Percentiles rank a stretch among this genome's conserved stretches.
These are phyloP conservation scores for Trametes punicea DNA, from an alignment of 768 basidiomycete species.

Conservation along the genomic window DNA sequence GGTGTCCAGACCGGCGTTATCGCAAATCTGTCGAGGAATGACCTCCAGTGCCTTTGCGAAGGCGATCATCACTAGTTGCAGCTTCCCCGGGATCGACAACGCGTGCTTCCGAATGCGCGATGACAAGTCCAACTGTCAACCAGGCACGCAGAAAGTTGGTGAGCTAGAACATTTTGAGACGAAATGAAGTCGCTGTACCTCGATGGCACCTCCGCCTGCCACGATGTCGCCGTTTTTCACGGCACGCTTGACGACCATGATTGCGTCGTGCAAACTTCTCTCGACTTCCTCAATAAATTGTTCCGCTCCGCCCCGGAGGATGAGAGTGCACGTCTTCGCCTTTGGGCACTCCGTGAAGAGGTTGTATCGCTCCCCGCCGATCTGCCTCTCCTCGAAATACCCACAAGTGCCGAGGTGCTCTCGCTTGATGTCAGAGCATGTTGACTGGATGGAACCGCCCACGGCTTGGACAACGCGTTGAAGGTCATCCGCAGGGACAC, in stretches of 20 bases:
- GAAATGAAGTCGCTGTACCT: conserved; percentile 48
- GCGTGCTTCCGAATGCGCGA: conserved; percentile 91
- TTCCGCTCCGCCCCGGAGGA: conserved; percentile 94
- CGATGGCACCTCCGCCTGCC: conserved; percentile 95
- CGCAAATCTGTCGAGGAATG: conserved; percentile 97
- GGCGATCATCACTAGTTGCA: conserved; percentile 89
- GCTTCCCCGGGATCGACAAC: conserved; percentile 90
- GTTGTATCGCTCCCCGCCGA: conserved; percentile 96
- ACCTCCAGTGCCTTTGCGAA: conserved; percentile 97
- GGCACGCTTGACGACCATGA: conserved; percentile 99
- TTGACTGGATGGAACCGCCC: conserved; percentile 92
- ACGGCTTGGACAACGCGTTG: conserved; percentile 94
- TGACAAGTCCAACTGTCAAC: conserved; percentile 87
- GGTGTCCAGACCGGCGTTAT: conserved; percentile 97
- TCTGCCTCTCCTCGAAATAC: conserved; percentile 88
- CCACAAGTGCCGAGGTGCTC: conserved; percentile 96
- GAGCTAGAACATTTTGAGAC: neutral
- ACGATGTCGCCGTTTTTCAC: conserved; percentile 95
- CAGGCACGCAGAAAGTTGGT: neutral
- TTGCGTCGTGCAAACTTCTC: conserved; percentile 94
- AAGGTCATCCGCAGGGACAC: conserved; percentile 86
- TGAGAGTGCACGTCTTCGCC: conserved; percentile 92
- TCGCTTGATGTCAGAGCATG: conserved; percentile 85
- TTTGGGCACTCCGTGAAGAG: conserved; percentile 90
- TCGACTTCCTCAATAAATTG: conserved; percentile 99